These are phyloP conservation scores for Lithospermum erythrorhizon DNA, from an alignment of 257 asterid species.

Conservation along the genomic window DNA sequence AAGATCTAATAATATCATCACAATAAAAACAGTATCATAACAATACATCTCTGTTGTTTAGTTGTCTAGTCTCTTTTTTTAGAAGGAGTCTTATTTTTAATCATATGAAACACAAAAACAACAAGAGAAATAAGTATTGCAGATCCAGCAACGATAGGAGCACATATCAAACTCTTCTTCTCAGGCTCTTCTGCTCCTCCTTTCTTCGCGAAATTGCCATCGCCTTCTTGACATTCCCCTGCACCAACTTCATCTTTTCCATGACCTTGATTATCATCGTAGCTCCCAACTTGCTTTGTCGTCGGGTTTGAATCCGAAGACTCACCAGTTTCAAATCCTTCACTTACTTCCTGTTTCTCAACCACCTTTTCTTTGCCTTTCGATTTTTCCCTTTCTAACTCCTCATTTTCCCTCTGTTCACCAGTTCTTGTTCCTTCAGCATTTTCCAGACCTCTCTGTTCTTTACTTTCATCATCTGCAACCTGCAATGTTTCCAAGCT, in stretches of 20 bases:
- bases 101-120: constrained; percentile 46
- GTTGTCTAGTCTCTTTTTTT: constrained; percentile 26
- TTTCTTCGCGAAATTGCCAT: constrained; percentile 7
- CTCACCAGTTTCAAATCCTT: constrained; percentile 6
- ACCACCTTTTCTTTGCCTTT: constrained; percentile 3
- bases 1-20: no score
- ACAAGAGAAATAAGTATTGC: constrained; percentile 60
- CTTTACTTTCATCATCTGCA: constrained; percentile 16
- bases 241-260: neutral
- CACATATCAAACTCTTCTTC: constrained; percentile 33
- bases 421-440: neutral
- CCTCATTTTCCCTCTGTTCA: neutral
- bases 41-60: no score
- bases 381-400: constrained; percentile 6
- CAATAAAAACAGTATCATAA: no score
- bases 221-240: constrained; percentile 16
- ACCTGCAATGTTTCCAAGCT: constrained; percentile 30
- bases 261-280: constrained; percentile 7
- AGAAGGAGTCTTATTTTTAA: constrained; percentile 35
- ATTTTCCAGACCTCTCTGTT: neutral
- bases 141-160: constrained; percentile 72
- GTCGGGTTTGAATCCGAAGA: neutral
- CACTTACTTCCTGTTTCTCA: constrained; percentile 4
- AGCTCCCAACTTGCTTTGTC: constrained; percentile 3
- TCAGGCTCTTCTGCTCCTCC: constrained; percentile 11